Evolutionary conservation across 2,329 filamentous ascomycete genomes (phyloP).

Genomic region (Myriosclerotinia duriaeana): DNA sequence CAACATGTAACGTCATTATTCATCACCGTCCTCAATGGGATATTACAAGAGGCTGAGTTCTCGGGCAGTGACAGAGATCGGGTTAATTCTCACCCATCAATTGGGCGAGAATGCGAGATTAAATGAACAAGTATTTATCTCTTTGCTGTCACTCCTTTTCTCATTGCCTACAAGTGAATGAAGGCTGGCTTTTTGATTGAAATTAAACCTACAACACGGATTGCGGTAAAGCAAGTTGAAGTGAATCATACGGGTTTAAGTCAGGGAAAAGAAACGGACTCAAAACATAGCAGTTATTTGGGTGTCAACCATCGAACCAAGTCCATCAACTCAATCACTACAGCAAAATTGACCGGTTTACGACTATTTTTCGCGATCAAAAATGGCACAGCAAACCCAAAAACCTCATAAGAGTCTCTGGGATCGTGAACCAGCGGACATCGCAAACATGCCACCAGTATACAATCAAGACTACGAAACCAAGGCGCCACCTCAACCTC

Average conservation of each 20-base stretch:
- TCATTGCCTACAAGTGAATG: background rate
- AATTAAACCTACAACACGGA: background rate
- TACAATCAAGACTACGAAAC: constrained; percentile 14
- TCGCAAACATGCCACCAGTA: constrained; percentile 16
- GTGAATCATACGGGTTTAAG: background rate
- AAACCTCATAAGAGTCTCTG: constrained; percentile 14
- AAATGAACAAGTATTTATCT: constrained; percentile 13
- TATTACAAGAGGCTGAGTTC: constrained; percentile 16
- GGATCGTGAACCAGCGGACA: constrained; percentile 17
- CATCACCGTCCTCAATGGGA: constrained; percentile 13
- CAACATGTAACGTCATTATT: constrained; percentile 10
- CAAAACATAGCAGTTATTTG: background rate
- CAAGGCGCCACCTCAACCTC: background rate
- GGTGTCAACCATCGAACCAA: background rate
- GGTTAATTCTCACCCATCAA: constrained; percentile 5
- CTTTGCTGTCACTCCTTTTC: constrained; percentile 1
- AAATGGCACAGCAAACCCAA: constrained; percentile 14
- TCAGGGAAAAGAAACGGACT: background rate
- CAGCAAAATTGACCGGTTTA: background rate
- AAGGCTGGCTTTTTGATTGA: background rate
- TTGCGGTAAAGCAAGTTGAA: background rate
- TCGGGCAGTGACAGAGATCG: background rate
- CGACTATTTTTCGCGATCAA: background rate
- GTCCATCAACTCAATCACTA: background rate
- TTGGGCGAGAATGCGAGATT: background rate